A percentile compares a stretch with the other conserved stretches of the same genome.
Evolutionary conservation across 2,329 filamentous ascomycete species (phyloP).

Genomic region (Fusarium ramigenum): DNA sequence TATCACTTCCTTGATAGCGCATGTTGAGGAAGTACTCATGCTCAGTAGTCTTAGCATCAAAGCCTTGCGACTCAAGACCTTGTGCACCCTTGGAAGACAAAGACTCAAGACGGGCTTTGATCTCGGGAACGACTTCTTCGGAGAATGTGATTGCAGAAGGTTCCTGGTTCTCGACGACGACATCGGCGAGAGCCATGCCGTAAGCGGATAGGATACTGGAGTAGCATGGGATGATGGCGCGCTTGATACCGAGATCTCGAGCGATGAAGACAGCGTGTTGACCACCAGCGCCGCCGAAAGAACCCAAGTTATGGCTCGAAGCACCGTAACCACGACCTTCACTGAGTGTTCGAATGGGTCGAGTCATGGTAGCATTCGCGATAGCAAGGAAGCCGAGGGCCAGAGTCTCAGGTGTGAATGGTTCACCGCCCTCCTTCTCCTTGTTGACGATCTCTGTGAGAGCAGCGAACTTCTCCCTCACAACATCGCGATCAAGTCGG

Average conservation of each 20-base stretch:
- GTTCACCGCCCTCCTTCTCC: conserved; percentile 32
- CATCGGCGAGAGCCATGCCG: conserved; percentile 56
- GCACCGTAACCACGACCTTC: conserved; percentile 44
- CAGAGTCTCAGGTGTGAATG: conserved; percentile 35
- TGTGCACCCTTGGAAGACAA: conserved; percentile 35
- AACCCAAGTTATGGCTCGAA: conserved; percentile 39
- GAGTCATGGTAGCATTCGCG: conserved; percentile 78
- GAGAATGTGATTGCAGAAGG: conserved; percentile 48
- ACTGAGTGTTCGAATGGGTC: conserved; percentile 64
- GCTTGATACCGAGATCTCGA: conserved; percentile 53
- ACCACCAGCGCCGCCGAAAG: conserved; percentile 51
- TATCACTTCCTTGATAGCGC: conserved; percentile 56
- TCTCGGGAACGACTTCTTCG: conserved; percentile 15
- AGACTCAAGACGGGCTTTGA: conserved; percentile 36
- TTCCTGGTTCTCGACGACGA: conserved; percentile 54
- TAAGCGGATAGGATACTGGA: conserved; percentile 58
- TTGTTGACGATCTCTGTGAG: conserved; percentile 47
- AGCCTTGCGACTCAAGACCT: conserved; percentile 47
- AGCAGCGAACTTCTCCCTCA: conserved; percentile 52
- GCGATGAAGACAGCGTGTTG: conserved; percentile 58
- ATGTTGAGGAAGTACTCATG: conserved; percentile 56
- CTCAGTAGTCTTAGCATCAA: conserved; percentile 52
- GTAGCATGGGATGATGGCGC: conserved; percentile 56
- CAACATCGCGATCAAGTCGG: conserved; percentile 52
- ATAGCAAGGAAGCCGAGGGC: conserved; percentile 79